These are phyloP conservation scores for Ballota nigra DNA, from an alignment of 257 asterid genomes.

Conservation along the genomic window DNA sequence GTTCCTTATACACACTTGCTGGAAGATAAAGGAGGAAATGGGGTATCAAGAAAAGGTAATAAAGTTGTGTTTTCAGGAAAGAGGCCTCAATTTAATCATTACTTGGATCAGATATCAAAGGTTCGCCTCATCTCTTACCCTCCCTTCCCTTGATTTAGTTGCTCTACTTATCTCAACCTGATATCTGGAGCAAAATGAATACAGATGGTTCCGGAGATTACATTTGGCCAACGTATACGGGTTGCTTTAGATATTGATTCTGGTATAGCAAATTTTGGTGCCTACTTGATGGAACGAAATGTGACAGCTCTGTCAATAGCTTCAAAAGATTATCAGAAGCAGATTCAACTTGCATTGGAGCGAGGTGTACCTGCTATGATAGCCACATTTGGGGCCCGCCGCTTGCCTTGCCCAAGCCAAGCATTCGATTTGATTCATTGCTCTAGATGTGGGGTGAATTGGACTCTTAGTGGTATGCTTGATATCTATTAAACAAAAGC, in stretches of 20 bases:
- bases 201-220: conserved; percentile 59
- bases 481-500: neutral
- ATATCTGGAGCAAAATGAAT: conserved; percentile 15
- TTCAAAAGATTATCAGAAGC: conserved; percentile 42
- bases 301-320: conserved; percentile 59
- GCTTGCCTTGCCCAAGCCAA: conserved; percentile 63
- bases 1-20: conserved; percentile 32
- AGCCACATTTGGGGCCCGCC: conserved; percentile 41
- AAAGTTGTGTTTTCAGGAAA: conserved; percentile 39
- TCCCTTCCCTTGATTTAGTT: neutral
- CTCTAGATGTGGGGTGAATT: conserved; percentile 41
- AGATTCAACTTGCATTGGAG: conserved; percentile 54
- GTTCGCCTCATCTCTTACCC: conserved; percentile 30
- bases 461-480: conserved; percentile 49
- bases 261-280: conserved; percentile 56
- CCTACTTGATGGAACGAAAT: conserved; percentile 47
- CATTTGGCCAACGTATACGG: conserved; percentile 50
- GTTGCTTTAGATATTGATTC: conserved; percentile 57
- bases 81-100: conserved; percentile 36
- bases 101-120: conserved; percentile 58
- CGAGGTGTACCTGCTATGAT: conserved; percentile 69
- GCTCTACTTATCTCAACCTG: conserved; percentile 3
- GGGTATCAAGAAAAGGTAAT: conserved; percentile 33
- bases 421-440: conserved; percentile 68
- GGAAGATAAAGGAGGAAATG: conserved; percentile 28